Evolutionary conservation across 1,284 basidiomycete genomes (phyloP).

Genomic region (Melampsora larici-populina): DNA sequence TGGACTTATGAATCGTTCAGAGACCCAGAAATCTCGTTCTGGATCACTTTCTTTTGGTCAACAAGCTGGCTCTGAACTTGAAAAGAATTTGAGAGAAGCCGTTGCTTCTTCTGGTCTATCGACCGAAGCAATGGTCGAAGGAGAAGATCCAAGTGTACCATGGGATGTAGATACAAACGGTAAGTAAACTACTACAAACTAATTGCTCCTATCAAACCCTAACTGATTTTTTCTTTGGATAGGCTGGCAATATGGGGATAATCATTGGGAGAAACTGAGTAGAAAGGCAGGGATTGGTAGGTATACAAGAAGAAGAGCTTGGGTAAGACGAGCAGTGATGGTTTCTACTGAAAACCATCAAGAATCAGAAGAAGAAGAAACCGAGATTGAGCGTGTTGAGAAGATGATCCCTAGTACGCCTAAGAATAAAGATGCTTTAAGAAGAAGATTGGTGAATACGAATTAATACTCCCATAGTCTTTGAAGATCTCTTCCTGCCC

Average conservation of each 20-base stretch:
- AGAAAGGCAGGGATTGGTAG: constrained; percentile 51
- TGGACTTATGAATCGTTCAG: too few species aligned
- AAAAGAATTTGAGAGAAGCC: too few species aligned
- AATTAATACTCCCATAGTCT: too few species aligned
- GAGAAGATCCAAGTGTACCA: background rate
- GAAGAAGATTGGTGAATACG: too few species aligned
- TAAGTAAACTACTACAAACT: background rate
- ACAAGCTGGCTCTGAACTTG: too few species aligned
- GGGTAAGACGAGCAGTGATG: constrained; percentile 51
- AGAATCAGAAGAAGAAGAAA: too few species aligned
- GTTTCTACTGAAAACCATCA: background rate
- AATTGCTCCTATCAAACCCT: background rate
- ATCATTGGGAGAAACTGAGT: constrained; percentile 54
- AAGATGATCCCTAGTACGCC: too few species aligned
- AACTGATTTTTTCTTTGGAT: background rate
- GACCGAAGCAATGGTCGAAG: background rate
- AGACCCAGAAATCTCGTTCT: too few species aligned
- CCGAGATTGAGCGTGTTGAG: too few species aligned
- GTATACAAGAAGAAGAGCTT: constrained; percentile 53
- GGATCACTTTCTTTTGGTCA: too few species aligned
- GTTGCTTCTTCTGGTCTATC: background rate
- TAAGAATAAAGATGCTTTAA: too few species aligned
- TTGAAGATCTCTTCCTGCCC: too few species aligned
- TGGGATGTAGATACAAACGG: constrained; percentile 52
- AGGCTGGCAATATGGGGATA: constrained; percentile 54